Percentiles rank a stretch among this genome's conserved stretches.
phyloP scores from a whole-genome alignment of 306 rosid genomes.

The Glycine tomentella region DNA sequence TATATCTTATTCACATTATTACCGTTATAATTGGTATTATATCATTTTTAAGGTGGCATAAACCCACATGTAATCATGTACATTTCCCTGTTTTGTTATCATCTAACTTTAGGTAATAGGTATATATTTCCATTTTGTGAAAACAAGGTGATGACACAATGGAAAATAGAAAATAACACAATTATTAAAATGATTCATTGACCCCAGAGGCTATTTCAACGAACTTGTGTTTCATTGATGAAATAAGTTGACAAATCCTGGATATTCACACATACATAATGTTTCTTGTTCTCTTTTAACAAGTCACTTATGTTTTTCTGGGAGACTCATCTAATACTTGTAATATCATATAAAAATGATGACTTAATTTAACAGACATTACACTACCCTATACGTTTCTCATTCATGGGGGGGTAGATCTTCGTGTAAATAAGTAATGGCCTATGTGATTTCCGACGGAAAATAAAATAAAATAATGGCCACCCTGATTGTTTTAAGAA shows the following conservation, averaged over 20 bases:
- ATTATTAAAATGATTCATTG: conserved; percentile 34
- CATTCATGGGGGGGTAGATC: background rate
- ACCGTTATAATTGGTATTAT: conserved; percentile 42
- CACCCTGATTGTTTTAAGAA: background rate
- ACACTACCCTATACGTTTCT: background rate
- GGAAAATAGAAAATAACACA: conserved; percentile 37
- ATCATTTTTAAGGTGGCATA: conserved; percentile 40
- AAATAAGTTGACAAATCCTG: conserved; percentile 21
- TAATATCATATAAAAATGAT: background rate
- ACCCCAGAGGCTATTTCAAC: conserved; percentile 30
- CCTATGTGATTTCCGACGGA: background rate
- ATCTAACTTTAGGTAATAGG: conserved; percentile 16
- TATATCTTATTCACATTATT: conserved; percentile 22
- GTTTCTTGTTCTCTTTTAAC: conserved; percentile 16
- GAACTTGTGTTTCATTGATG: conserved; percentile 30
- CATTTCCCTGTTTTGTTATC: conserved; percentile 28
- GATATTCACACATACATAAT: background rate
- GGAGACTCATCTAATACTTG: background rate
- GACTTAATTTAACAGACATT: background rate
- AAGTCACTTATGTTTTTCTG: conserved; percentile 1
- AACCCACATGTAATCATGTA: conserved; percentile 44
- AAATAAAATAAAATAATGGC: background rate
- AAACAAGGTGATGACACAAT: conserved; percentile 41
- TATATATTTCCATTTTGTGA: conserved; percentile 20
- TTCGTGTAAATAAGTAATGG: background rate